These are phyloP conservation scores for Agroathelia rolfsii DNA, from an alignment of 1,284 basidiomycete genomes.

Conservation along the genomic window DNA sequence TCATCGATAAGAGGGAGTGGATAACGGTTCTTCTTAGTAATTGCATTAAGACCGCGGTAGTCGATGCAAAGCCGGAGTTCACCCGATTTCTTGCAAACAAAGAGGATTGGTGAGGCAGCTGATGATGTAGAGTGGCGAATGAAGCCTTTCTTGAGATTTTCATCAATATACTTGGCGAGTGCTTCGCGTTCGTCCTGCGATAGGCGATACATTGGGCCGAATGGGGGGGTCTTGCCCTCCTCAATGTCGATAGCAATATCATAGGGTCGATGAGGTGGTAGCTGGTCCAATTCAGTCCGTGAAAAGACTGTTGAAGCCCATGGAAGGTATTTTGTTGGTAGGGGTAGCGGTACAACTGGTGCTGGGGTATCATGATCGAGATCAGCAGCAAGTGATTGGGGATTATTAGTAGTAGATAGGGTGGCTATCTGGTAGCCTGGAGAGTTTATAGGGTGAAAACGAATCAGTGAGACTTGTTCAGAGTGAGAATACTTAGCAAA, in stretches of 20 bases:
- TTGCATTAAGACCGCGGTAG: constrained; percentile 20
- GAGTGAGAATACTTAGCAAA: not conserved
- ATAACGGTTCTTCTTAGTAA: constrained; percentile 10
- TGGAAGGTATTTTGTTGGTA: no score
- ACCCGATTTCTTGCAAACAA: constrained; percentile 28
- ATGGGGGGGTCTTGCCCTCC: constrained; percentile 14
- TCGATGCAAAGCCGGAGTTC: constrained; percentile 23
- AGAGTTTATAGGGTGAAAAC: not conserved
- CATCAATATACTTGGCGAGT: constrained; percentile 15
- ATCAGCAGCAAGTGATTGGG: constrained; percentile 7
- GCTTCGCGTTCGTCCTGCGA: constrained; percentile 14
- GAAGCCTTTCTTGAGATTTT: constrained; percentile 14
- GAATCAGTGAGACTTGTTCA: not conserved
- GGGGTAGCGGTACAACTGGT: constrained; percentile 11
- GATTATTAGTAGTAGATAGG: constrained; percentile 4
- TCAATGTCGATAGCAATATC: constrained; percentile 17
- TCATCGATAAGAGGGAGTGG: constrained; percentile 18
- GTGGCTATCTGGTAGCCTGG: not conserved
- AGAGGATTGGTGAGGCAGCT: constrained; percentile 21
- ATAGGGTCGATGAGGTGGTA: constrained; percentile 18
- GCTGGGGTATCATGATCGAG: not conserved
- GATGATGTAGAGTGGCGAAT: constrained; percentile 14
- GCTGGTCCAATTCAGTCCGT: constrained; percentile 14
- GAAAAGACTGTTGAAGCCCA: no score
- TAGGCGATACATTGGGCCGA: constrained; percentile 17